Base-by-base conservation (phyloP, 495 filamentous ascomycete species). In the Staphylotrichum tortipilum region DNA sequence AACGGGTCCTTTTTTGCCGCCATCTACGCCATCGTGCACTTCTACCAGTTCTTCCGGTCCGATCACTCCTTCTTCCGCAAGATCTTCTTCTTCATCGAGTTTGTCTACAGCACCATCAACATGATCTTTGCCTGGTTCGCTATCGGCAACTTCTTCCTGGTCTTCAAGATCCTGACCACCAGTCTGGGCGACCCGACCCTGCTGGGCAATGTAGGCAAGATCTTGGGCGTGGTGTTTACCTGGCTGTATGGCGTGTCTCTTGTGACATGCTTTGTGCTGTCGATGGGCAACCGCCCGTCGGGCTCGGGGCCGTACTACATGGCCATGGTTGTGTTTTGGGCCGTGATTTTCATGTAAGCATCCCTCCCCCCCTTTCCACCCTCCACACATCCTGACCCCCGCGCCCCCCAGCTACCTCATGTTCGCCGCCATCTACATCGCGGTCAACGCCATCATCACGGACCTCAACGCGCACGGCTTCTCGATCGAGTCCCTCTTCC, bases 101-200 rank as follows among this genome's bases (percentile, higher is more conserved):
- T 96, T 70, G 66, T 83, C 51, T 99, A 95, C 70, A 88, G 96
- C 63, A 89, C 88, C 12, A 74, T 97, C 66, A 90, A 83, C 68
- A 95, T 96, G 88, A 75, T 99, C 59, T 99, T 99, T 58, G 89
- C 94, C 44, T 99, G 94, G 94, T 97, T 99, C 68, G 88, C 87
- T 57, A 92, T 99, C 59, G 92, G 94, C 55, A 99, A 99, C 66
- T 99, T 99, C 78, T 99, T 97, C 78, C 70, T 99, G 57, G 94
- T 99, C 37, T 99, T 99, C 74, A 88, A 90, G 60, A 99, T 99
- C 63, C 68, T 99, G 55, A 97, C 91, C 2, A 83, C 81, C 28
- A 91, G 88, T 59, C 76, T 99, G 49, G 82, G 84, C 35, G 73
- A 77, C 12, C 59, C 66, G 0, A 66, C 78, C 10, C 77, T 95